Evolutionary conservation across 2,329 filamentous ascomycete genomes (phyloP), one percentile per base, ranked within the genome.

Genomic region (Trichocomaceae sp.): DNA sequence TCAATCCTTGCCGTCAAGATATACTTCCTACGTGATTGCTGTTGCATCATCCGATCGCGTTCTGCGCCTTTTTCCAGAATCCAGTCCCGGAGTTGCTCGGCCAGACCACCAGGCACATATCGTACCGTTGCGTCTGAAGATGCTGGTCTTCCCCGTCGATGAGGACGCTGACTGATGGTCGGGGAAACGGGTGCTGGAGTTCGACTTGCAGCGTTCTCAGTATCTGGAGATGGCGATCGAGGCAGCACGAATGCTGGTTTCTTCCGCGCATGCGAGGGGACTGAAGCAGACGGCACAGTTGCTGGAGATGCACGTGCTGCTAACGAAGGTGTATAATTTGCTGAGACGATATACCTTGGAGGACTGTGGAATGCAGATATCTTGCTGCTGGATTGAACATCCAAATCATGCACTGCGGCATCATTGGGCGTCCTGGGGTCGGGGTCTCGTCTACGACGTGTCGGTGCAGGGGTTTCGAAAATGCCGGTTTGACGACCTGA

Each of bases 71-170:
- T 66, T 50, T 75, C 72, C 5, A 74, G 53, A 9, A 75, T 63
- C 72, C 72, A 75, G 53, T 66, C 65, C n/a, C 71, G 70, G 26
- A 72, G 66, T 50, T 72, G 64, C 1, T 71, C 64, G 7, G 72
- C 71, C 67, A 74, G 71, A 5, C 72, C 72, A 5, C 67, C 70
- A 1, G 69, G 63, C 0, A 68, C 46, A 58, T 72, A 73, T 5
- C 54, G 60, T 10, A 61, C 60, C 1, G 55, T 58, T n/a, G 54
- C 55, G 1, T 60, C 50, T 61, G 63, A 1, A 58, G 54, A 29
- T 31, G 47, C 45, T 1, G 54, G 45, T 17, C 66, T 60, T 8
- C 70, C 69, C n/a, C 65, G 63, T 5, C 69, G 64, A 12, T 59
- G 62, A 2, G 69, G 29, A 35, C 33, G 56, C 0, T 64, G 61